Base-by-base conservation (phyloP, 441 rosid genomes). In the Omphalea diandra region DNA sequence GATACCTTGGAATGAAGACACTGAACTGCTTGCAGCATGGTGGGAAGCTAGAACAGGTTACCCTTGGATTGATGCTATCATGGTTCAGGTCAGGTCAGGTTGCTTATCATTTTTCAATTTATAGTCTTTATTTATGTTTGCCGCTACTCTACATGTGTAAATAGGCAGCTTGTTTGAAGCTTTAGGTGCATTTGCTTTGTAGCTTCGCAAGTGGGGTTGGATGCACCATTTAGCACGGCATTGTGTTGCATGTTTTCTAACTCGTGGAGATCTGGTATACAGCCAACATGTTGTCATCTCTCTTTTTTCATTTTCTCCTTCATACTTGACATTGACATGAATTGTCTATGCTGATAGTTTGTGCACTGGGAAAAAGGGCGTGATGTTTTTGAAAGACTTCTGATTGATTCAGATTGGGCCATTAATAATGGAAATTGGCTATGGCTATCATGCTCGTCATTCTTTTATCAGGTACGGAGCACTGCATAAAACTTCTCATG, bases 31-130 rank as follows among this genome's bases (percentile, higher is more conserved):
- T 55, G 80, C 81, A 52, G 93, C 97, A 81, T 94, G 98, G 98
- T 88, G 96, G 69, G 97, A 89, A 22, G 94, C 91, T 70, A 87
- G 88, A 76, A 91, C 97, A 53, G 97, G 97, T 64, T 91, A 84
- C 64, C 98, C 98, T 72, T 94, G 98, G 98, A 94, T 94, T 75
- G 97, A 94, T 90, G 98, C 98, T 57, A 91, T 91, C 69, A 91
- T 94, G 98, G 83, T 88, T 70, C 97, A 94, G 97, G 98, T 94
- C 74, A 68, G 85, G 59, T 52, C 65, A 75, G 61, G 61, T 55
- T 74, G 61, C 46, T 46, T 32, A 40, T 72, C 2, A 26, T 35
- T 41, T 36, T 33, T 22, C 26, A 57, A 55, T 36, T 41, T 55
- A 32, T 58, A 11, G 27, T 68, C 59, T 31, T n/a, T 31, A 55